phyloP scores from a whole-genome alignment of 129 eudicot species.

The Saussurea involucrata region DNA sequence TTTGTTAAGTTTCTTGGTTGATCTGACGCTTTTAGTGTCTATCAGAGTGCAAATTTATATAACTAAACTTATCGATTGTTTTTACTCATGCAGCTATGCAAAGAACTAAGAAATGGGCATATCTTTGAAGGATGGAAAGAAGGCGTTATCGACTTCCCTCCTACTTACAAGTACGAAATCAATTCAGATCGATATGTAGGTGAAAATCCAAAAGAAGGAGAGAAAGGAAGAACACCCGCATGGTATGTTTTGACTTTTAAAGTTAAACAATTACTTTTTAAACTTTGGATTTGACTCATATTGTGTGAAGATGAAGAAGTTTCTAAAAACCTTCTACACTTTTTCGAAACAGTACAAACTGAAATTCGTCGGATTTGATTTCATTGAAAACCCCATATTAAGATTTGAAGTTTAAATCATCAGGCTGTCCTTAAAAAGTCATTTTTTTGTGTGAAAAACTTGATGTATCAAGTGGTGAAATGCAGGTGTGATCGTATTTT shows the following conservation, averaged over 20 bases:
- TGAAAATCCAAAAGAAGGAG: constrained; percentile 87
- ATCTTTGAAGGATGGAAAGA: constrained; percentile 93
- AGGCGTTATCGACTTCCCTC: constrained; percentile 74
- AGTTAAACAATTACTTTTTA: constrained; percentile 2
- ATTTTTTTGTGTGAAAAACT: not conserved
- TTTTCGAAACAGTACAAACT: not conserved
- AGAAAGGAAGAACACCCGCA: constrained; percentile 94
- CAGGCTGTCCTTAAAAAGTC: not conserved
- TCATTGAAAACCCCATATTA: not conserved
- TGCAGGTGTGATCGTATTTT: constrained; percentile 96
- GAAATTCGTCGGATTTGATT: not conserved
- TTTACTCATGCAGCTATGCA: constrained; percentile 46
- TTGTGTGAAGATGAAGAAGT: not conserved
- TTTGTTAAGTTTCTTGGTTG: not conserved
- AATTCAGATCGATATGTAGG: constrained; percentile 79
- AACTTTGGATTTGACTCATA: not conserved
- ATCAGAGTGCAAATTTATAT: not conserved
- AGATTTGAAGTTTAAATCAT: not conserved
- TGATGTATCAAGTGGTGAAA: not conserved
- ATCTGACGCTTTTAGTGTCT: not conserved
- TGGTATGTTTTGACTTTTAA: constrained; percentile 52
- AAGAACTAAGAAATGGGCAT: constrained; percentile 73
- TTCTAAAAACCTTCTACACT: not conserved
- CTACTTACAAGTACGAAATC: constrained; percentile 89
- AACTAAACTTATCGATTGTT: not conserved